phyloP scores from a whole-genome alignment of 805 yeast species.

The Debaryomyces prosopidis region DNA sequence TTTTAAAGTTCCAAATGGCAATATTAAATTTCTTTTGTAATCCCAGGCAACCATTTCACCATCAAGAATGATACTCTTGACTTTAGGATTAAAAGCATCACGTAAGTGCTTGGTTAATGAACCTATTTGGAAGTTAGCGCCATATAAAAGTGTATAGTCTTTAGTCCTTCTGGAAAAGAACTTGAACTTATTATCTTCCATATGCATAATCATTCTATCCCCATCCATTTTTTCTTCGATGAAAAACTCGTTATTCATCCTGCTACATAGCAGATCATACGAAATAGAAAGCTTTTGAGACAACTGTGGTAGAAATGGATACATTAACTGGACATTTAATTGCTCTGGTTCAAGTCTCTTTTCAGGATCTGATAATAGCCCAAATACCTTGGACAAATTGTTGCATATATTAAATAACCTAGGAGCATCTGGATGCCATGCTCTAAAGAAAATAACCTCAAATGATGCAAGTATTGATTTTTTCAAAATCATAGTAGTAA shows the following conservation, averaged over 20 bases:
- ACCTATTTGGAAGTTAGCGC: slow-evolving; percentile 50
- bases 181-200: slow-evolving; percentile 42
- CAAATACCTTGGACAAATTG: slow-evolving; percentile 59
- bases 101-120: slow-evolving; percentile 54
- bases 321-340: slow-evolving; percentile 43
- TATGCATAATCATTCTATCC: slow-evolving; percentile 81
- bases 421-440: slow-evolving; percentile 82
- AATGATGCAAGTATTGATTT: slow-evolving; percentile 58
- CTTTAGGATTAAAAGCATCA: slow-evolving; percentile 38
- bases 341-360: slow-evolving; percentile 42
- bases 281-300: slow-evolving; percentile 56
- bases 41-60: slow-evolving; percentile 96
- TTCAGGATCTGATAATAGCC: slow-evolving; percentile 51
- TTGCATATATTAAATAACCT: slow-evolving; percentile 65
- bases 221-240: slow-evolving; percentile 95
- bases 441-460: slow-evolving; percentile 55
- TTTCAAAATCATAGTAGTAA: slow-evolving; percentile 66
- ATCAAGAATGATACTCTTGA: slow-evolving; percentile 57
- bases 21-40: slow-evolving; percentile 48
- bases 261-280: slow-evolving; percentile 51
- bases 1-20: slow-evolving; percentile 83
- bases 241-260: slow-evolving; percentile 48
- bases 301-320: slow-evolving; percentile 75
- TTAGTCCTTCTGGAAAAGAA: slow-evolving; percentile 68
- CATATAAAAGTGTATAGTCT: slow-evolving; percentile 74